phyloP scores from a whole-genome alignment of 2,329 filamentous ascomycete species.

The Aureobasidium uvarum region DNA sequence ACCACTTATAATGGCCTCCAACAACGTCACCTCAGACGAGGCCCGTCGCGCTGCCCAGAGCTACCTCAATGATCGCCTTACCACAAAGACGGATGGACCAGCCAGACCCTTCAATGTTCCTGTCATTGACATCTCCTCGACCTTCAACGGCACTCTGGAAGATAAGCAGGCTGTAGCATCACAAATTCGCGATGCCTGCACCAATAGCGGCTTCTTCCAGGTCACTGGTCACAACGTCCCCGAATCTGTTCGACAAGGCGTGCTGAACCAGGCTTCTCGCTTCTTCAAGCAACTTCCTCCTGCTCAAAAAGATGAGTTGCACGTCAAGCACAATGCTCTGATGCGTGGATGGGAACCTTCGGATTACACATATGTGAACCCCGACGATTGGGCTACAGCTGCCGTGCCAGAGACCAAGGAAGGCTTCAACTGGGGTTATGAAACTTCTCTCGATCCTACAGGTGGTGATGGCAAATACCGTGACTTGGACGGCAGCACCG shows the following conservation, averaged over 20 bases:
- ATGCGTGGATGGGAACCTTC: conserved; percentile 47
- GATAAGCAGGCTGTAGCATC: conserved; percentile 44
- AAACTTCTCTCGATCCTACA: conserved; percentile 41
- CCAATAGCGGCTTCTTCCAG: conserved; percentile 39
- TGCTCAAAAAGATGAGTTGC: conserved; percentile 48
- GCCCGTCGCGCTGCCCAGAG: conserved; percentile 22
- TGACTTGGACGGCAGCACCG: conserved; percentile 42
- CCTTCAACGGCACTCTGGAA: conserved; percentile 41
- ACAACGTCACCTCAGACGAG: conserved; percentile 12
- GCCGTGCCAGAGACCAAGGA: conserved; percentile 39
- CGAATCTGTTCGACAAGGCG: conserved; percentile 36
- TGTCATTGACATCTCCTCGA: conserved; percentile 47
- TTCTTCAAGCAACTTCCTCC: conserved; percentile 47
- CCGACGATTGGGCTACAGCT: conserved; percentile 36
- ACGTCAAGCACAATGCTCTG: conserved; percentile 43
- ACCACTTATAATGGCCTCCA: not conserved
- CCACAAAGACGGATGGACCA: conserved; percentile 7
- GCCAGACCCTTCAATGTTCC: conserved; percentile 23
- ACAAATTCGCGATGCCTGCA: conserved; percentile 44
- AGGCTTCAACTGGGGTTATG: conserved; percentile 42
- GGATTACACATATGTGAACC: conserved; percentile 45
- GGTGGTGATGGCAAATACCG: conserved; percentile 45
- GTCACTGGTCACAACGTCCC: conserved; percentile 25
- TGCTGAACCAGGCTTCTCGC: conserved; percentile 42
- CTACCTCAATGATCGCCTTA: conserved; percentile 24